Conservation (phyloP, 441 rosid species). For the Populus hybrid region DNA sequence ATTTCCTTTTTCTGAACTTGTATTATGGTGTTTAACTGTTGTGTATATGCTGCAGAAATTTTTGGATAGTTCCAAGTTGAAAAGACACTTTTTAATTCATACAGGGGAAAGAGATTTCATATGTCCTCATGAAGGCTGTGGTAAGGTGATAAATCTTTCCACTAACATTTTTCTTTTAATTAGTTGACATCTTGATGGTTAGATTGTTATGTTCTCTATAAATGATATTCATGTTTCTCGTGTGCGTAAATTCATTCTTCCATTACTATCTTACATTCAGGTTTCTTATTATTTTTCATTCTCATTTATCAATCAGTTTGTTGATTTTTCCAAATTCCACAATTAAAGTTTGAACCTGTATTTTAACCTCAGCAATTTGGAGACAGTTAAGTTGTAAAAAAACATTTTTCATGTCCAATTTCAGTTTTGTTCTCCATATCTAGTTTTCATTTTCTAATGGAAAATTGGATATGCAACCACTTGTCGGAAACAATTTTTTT, state of each 20-base stretch:
- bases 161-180: neutral
- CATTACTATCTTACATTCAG: neutral
- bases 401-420: neutral
- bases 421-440: neutral
- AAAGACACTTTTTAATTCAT: slow-evolving; percentile 90
- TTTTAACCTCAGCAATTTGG: neutral
- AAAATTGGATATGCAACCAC: neutral
- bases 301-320: neutral
- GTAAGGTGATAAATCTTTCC: slow-evolving; percentile 65
- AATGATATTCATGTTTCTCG: neutral
- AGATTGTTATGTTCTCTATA: neutral
- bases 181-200: neutral
- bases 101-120: slow-evolving; percentile 82
- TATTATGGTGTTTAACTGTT: neutral
- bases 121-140: slow-evolving; percentile 96
- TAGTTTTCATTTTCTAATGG: neutral
- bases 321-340: neutral
- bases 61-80: slow-evolving; percentile 96
- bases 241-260: neutral
- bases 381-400: neutral
- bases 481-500: neutral
- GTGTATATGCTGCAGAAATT: slow-evolving; percentile 69
- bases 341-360: neutral
- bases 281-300: neutral
- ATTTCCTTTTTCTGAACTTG: slow-evolving; percentile 1